These are phyloP conservation scores for Capsella rubella DNA, from an alignment of 441 rosid genomes.

Conservation along the genomic window DNA sequence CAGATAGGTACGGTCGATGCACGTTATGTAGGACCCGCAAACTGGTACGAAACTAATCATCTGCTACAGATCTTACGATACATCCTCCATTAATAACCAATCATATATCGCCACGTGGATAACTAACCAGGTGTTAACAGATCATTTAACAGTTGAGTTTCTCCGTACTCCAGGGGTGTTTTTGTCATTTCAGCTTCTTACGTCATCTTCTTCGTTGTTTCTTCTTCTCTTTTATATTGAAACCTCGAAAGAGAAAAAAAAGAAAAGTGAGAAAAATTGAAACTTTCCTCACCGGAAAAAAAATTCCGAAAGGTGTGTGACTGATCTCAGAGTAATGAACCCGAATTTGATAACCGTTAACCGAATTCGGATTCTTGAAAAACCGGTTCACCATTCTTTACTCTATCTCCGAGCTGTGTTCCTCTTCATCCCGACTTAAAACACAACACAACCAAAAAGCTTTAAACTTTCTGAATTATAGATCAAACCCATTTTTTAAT, in stretches of 20 bases:
- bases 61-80: slow-evolving; percentile 16
- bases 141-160: slow-evolving; percentile 11
- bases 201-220: neutral
- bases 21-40: slow-evolving; percentile 49
- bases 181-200: slow-evolving; percentile 30
- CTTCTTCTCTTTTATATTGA: slow-evolving; percentile 11
- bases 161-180: slow-evolving; percentile 37
- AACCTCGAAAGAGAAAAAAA: slow-evolving; percentile 7
- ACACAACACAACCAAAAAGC: neutral
- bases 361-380: slow-evolving; percentile 45
- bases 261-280: too few species aligned
- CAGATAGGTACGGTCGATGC: slow-evolving; percentile 66
- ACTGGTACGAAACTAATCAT: slow-evolving; percentile 13
- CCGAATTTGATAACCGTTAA: slow-evolving; percentile 41
- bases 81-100: neutral
- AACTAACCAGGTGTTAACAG: neutral
- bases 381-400: slow-evolving; percentile 61
- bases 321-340: slow-evolving; percentile 46
- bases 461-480: neutral
- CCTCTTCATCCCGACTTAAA: slow-evolving; percentile 78
- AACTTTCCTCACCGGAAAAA: slow-evolving; percentile 25
- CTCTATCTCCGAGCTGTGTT: slow-evolving; percentile 81
- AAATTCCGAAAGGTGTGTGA: slow-evolving; percentile 33
- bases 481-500: neutral
- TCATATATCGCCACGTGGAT: slow-evolving; percentile 24